Conservation (phyloP, 345 rosid genomes). For the Eucalyptus victrix region DNA sequence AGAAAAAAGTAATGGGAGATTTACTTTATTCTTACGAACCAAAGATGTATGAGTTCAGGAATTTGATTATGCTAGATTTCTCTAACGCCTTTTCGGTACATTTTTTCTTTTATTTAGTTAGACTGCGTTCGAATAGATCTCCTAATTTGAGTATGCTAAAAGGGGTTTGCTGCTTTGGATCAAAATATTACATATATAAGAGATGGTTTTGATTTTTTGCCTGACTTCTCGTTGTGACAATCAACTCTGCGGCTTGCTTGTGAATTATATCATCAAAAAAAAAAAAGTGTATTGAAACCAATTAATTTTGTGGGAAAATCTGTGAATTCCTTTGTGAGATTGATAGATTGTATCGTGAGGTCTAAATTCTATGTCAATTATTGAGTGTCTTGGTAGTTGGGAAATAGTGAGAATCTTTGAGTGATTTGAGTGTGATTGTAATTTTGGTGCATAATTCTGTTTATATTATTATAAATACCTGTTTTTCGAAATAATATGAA, state of each 20-base stretch:
- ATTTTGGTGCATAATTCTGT: not conserved
- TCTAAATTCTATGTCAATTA: not conserved
- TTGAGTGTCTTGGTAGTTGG: not conserved
- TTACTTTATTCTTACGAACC: too few relatives aligned
- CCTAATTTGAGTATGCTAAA: not conserved
- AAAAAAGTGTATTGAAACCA: not conserved
- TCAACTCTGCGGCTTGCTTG: not conserved
- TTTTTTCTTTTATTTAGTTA: not conserved
- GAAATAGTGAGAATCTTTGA: not conserved
- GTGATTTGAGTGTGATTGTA: not conserved
- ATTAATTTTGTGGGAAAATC: not conserved
- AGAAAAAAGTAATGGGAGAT: too few relatives aligned
- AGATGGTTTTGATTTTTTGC: not conserved
- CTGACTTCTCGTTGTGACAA: not conserved
- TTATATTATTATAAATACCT: not conserved
- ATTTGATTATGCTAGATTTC: too few relatives aligned
- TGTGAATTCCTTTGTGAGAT: not conserved
- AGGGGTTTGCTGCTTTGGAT: not conserved
- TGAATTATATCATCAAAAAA: not conserved
- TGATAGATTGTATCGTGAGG: not conserved
- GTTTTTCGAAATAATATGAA: not conserved
- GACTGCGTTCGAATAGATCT: not conserved
- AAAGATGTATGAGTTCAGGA: too few relatives aligned
- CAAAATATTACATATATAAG: not conserved
- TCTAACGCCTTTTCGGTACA: rapidly evolving